These are phyloP conservation scores for Hymenoscyphus scutula DNA, from an alignment of 2,329 filamentous ascomycete genomes.

Conservation along the genomic window DNA sequence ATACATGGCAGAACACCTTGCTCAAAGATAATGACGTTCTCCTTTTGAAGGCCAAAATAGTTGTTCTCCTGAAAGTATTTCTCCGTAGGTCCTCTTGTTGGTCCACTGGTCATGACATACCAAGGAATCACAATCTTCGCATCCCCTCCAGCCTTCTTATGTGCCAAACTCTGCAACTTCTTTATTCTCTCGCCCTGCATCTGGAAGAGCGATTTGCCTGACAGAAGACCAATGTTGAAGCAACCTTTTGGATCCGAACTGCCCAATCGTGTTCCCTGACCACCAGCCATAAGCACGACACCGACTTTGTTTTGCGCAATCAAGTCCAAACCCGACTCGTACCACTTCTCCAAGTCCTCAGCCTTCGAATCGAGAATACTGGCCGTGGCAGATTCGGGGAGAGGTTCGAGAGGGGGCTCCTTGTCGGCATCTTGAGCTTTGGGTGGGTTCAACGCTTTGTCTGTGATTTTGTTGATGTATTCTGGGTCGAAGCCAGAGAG, in stretches of 20 bases:
- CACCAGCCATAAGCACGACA: slow-evolving; percentile 95
- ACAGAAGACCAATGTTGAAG: slow-evolving; percentile 93
- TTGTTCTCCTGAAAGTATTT: slow-evolving; percentile 85
- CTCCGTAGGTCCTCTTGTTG: slow-evolving; percentile 88
- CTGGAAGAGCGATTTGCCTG: slow-evolving; percentile 93
- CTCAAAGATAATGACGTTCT: slow-evolving; percentile 91
- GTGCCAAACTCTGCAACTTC: slow-evolving; percentile 79
- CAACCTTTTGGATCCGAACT: slow-evolving; percentile 96
- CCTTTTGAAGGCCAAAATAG: slow-evolving; percentile 84
- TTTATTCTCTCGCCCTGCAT: slow-evolving; percentile 93
- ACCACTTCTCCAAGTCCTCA: slow-evolving; percentile 80
- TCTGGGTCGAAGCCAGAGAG: slow-evolving; percentile 77
- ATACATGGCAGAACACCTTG: slow-evolving; percentile 96
- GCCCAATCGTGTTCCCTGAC: slow-evolving; percentile 90
- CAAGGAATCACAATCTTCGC: slow-evolving; percentile 74
- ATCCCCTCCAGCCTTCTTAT: slow-evolving; percentile 59
- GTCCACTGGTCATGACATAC: slow-evolving; percentile 99
- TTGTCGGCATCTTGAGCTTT: slow-evolving; percentile 45
- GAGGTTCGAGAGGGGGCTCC: slow-evolving; percentile 65
- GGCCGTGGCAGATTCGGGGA: slow-evolving; percentile 81
- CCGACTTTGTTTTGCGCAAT: slow-evolving; percentile 69
- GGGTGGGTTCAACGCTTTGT: slow-evolving; percentile 77
- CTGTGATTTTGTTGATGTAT: slow-evolving; percentile 83
- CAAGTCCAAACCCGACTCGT: slow-evolving; percentile 64
- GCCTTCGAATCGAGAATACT: slow-evolving; percentile 87